Evolutionary conservation across 2,329 filamentous ascomycete species (phyloP), one percentile per base, ranked within the genome.

Genomic region (Seiridium cupressi): DNA sequence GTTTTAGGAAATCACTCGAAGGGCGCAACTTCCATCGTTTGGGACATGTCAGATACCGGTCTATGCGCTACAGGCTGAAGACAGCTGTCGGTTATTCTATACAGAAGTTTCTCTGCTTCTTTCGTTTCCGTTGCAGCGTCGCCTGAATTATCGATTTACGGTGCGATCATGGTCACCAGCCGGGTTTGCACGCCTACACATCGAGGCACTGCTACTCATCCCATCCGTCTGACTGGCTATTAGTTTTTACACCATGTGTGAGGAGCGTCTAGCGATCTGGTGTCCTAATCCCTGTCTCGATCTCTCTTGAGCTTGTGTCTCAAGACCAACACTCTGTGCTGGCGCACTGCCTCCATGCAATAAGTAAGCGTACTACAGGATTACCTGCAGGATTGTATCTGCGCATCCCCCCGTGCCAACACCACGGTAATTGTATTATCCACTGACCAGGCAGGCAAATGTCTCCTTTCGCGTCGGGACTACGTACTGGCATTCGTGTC

Each of bases 1-100:
- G 51, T 31, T 55, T 55, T 44, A 10, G 51, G 51, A 55, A 38
- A 44, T 55, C 35, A 38, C 51, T 36, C 38, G 36, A 55, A 55
- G 51, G 51, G 51, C 51, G 51, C 18, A 26, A 8, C 31, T 44
- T 36, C 40, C 18, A 42, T 26, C 18, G 18, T 26, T 26, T 26
- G 18, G 18, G 18, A 26, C 18, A 26, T 26, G 18, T 26, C 18
- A 26, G 18, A 26, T 26, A 26, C 18, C 18, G 18, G 18, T 26
- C 18, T 26, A 26, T 26, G 18, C 18, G 18, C 18, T 26, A 26
- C 18, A 26, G 18, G 18, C 18, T 26, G 18, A 26, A 26, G 18
- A 26, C 18, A 26, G 18, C 18, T 26, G 18, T 26, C 18, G 18
- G 18, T 26, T 26, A 26, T 26, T 26, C 18, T 26, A 26, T 26